Evolutionary conservation across 768 basidiomycete genomes (phyloP), one percentile per base, ranked within the genome.

Genomic region (Termitomyces sp.): DNA sequence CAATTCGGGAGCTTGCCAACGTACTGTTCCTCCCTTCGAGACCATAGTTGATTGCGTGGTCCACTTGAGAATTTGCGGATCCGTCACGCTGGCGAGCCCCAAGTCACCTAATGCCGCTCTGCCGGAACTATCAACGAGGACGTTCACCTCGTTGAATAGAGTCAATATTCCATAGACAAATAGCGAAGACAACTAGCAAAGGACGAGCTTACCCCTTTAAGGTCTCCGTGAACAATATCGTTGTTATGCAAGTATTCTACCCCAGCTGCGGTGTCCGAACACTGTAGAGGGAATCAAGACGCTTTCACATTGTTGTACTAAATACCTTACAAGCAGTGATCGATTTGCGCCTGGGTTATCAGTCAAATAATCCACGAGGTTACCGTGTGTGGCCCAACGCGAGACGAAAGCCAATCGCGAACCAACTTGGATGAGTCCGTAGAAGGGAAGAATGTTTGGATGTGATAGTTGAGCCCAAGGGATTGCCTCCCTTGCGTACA

Each of bases 221-320:
- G 28, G 43, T 54, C 46, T 5, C 54, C 54, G 9, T 54, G 54
- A 21, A 54, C 54, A 4, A 54, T 38, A 19, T 54, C 38, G 17
- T 54, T 54, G 4, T 48, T 22, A 11, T 54, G 54, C n/a, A 54
- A 30, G 6, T 54, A 54, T 14, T 54, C 46, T 19, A 54, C 38
- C 5, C 54, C 54, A 24, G 45, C 37, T 24, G 54, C 54, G 3
- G 46, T 54, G 19, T 54, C 54, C 3, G 22, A 22, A 28, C 54
- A 47, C 54, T 54, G 15, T 1, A 14, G 17, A 12, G 8, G 5
- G 26, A 41, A 46, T 41, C n/a, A 47, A 19, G 17, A 32, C 21
- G 2, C 11, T 6, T 1, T 15, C 17, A 30, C 2, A 8, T 5
- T 19, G 10, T 7, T 21, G 5, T 22, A 5, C 10, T 12, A 2